Evolutionary conservation across 306 rosid species (phyloP).

Genomic region (Prunus dulcis): DNA sequence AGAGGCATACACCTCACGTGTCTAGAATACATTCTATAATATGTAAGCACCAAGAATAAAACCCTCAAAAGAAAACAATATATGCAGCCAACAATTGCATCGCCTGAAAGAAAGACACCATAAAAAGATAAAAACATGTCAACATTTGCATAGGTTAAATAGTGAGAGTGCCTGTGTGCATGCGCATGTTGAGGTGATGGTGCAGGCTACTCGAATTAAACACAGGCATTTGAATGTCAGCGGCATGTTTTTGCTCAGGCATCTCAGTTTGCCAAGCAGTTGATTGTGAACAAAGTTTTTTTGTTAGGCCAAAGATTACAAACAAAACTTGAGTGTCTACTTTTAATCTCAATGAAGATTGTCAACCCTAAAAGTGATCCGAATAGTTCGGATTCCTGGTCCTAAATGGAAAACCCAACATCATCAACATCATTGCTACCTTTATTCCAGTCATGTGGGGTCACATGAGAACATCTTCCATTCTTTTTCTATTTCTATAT

Average conservation of each 20-base stretch:
- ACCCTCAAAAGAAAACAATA: slow-evolving; percentile 15
- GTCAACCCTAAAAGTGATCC: background rate
- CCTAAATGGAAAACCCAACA: background rate
- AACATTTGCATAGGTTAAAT: background rate
- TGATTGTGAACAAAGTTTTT: background rate
- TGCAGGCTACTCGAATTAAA: background rate
- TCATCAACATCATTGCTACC: background rate
- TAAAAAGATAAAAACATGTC: background rate
- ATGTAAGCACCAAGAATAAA: background rate
- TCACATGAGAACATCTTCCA: background rate
- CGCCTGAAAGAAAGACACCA: slow-evolving; percentile 25
- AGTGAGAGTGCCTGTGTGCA: background rate
- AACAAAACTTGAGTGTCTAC: background rate
- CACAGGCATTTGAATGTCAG: background rate
- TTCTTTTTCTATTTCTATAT: background rate
- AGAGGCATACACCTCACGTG: slow-evolving; percentile 7
- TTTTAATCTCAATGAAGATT: background rate
- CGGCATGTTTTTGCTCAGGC: background rate
- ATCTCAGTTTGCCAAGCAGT: background rate
- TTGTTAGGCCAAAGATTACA: background rate
- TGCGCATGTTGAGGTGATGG: background rate
- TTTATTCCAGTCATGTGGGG: background rate
- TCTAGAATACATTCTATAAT: slow-evolving; percentile 24
- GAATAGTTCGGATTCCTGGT: background rate
- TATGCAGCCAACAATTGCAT: slow-evolving; percentile 21